phyloP scores from a whole-genome alignment of 129 eudicot species.

The Erigeron canadensis region DNA sequence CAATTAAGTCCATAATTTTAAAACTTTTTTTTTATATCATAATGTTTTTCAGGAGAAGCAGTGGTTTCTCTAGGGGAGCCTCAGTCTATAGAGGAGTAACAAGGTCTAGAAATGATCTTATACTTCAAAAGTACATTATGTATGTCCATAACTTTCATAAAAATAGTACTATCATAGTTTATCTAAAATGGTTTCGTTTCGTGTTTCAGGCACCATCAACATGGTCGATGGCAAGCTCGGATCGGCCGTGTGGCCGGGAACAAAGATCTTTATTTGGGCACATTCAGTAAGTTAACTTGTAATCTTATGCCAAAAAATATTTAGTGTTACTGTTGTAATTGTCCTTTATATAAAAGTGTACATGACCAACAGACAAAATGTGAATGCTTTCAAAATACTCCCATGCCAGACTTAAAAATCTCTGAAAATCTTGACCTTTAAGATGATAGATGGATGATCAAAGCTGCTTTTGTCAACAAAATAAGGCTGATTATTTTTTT shows the following conservation, averaged over 20 bases:
- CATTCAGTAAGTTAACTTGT: constrained; percentile 67
- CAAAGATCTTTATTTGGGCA: constrained; percentile 87
- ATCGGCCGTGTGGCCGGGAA: constrained; percentile 94
- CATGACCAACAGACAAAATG: constrained; percentile 22
- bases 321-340: not conserved
- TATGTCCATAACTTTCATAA: not conserved
- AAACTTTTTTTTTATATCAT: not conserved
- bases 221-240: constrained; percentile 96
- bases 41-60: constrained; percentile 68
- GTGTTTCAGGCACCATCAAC: constrained; percentile 78
- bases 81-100: constrained; percentile 96
- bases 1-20: not conserved
- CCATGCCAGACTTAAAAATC: constrained; percentile 30
- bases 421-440: constrained; percentile 39
- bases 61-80: constrained; percentile 97
- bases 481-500: constrained; percentile 26
- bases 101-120: constrained; percentile 44
- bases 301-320: not conserved
- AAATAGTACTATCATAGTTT: not conserved
- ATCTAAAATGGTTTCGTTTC: not conserved
- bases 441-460: constrained; percentile 36
- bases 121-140: not conserved
- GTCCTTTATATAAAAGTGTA: not conserved
- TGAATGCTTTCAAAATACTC: constrained; percentile 22
- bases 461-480: constrained; percentile 43